A percentile compares a stretch with the other conserved stretches of the same genome.
Evolutionary conservation across 192 early-diverging fungal species (phyloP).

Genomic region (Linderina pennispora): DNA sequence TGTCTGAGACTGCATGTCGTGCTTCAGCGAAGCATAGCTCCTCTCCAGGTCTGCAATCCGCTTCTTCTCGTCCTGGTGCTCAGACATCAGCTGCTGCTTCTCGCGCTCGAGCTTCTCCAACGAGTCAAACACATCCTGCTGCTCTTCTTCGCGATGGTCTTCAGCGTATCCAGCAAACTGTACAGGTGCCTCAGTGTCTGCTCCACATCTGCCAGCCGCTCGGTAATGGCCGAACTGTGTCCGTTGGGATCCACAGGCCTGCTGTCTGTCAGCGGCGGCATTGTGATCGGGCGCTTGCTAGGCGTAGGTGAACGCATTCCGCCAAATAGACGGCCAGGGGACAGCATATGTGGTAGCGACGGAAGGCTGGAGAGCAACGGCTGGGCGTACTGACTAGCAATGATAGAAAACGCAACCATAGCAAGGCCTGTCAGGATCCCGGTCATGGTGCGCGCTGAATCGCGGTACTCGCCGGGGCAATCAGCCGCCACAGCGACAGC

Average conservation of each 20-base stretch:
- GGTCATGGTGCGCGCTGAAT: conserved; percentile 12
- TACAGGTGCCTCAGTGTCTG: conserved; percentile 38
- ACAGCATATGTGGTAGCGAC: no score
- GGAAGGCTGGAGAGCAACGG: conserved; percentile 10
- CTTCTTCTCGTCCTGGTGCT: conserved; percentile 27
- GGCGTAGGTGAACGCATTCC: not conserved
- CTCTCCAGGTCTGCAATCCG: conserved; percentile 39
- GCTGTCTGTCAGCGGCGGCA: conserved; percentile 27
- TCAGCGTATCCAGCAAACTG: conserved; percentile 31
- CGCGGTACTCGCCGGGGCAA: conserved; percentile 17
- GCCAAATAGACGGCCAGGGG: not conserved
- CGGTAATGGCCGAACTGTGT: conserved; percentile 22
- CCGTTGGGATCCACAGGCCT: conserved; percentile 32
- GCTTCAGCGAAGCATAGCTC: conserved; percentile 29
- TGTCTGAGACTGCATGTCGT: conserved; percentile 20
- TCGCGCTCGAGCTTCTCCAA: conserved; percentile 33
- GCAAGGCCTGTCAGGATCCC: conserved; percentile 24
- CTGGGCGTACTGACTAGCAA: conserved; percentile 26
- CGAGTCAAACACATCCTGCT: conserved; percentile 28
- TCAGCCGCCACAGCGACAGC: conserved; percentile 16
- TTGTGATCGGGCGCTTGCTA: not conserved
- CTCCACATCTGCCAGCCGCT: conserved; percentile 32
- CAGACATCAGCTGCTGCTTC: conserved; percentile 17
- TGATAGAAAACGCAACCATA: conserved; percentile 24
- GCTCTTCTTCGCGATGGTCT: conserved; percentile 34